These are phyloP conservation scores for Sutorius australiensis DNA, from an alignment of 768 basidiomycete genomes.

Conservation along the genomic window DNA sequence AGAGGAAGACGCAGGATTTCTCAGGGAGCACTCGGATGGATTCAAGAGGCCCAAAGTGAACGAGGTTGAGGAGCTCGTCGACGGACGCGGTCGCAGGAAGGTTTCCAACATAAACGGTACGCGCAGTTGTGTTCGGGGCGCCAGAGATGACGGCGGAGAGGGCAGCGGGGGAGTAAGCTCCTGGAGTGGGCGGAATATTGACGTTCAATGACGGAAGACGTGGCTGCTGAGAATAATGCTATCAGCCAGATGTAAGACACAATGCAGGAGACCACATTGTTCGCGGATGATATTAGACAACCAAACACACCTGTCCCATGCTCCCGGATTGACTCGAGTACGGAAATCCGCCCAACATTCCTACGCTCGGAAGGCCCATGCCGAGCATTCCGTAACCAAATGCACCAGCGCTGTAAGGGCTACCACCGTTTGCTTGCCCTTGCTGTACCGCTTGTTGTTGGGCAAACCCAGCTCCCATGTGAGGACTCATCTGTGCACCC, in stretches of 20 bases:
- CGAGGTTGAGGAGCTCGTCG: slow-evolving; percentile 95
- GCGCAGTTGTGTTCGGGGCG: slow-evolving; percentile 58
- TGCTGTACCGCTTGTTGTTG: slow-evolving; percentile 34
- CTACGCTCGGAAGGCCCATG: slow-evolving; percentile 75
- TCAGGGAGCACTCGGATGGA: slow-evolving; percentile 92
- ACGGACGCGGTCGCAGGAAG: slow-evolving; percentile 93
- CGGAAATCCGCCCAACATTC: slow-evolving; percentile 67
- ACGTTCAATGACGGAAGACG: slow-evolving; percentile 64
- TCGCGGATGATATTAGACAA: background rate
- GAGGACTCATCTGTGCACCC: slow-evolving; percentile 66
- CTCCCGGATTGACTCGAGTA: slow-evolving; percentile 69
- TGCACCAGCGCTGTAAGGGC: slow-evolving; percentile 47
- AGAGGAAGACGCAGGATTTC: slow-evolving; percentile 96
- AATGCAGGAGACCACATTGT: background rate
- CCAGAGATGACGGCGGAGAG: slow-evolving; percentile 68
- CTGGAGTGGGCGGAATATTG: slow-evolving; percentile 67
- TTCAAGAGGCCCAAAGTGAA: slow-evolving; percentile 96
- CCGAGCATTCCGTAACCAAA: slow-evolving; percentile 74
- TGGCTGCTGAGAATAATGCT: slow-evolving; percentile 43
- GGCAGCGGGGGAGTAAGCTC: slow-evolving; percentile 75
- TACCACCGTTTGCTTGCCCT: slow-evolving; percentile 45
- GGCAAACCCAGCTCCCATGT: slow-evolving; percentile 51
- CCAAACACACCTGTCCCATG: slow-evolving; percentile 55
- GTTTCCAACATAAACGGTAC: slow-evolving; percentile 97
- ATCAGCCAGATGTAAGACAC: slow-evolving; percentile 11